Base-by-base conservation (phyloP, 495 filamentous ascomycete genomes). In the Podospora comata region DNA sequence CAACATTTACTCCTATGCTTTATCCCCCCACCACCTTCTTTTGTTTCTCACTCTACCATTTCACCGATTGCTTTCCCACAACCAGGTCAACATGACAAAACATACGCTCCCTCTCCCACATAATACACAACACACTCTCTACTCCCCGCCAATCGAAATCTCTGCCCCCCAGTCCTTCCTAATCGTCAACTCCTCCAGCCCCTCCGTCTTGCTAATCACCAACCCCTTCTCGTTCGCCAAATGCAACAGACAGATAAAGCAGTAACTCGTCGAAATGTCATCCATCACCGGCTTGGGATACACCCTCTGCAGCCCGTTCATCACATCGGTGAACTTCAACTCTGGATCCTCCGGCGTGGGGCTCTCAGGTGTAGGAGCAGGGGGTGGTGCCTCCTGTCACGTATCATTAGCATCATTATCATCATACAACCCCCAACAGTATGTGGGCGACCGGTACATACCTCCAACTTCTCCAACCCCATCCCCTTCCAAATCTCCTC, bases 201-300 rank as follows among this genome's bases (percentile, higher is more conserved):
- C 83, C 19, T 82, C 79, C 44, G 84, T 84, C 74, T 87, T 87
- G 70, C 85, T 81, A 62, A 89, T 87, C 15, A 90, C 83, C 64
- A 99, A 84, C 5, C 96, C 96, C 80, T 97, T 96, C 78, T 99
- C 96, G 79, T 99, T 99, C 62, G 96, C 96, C 72, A 99, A 72
- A 80, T 99, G 96, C 62, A 99, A 83, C 64, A 98, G 77, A 73
- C 93, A 97, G 74, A 99, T 99, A 80, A 99, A 99, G 74, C 96
- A 97, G 76, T 89, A 99, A 62, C 89, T 93, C 1, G 96, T 99
- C 53, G 93, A 97, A 75, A 99, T 99, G 79, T 99, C 96, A 53
- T 88, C 88, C 85, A 99, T 90, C 30, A 85, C 85, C 67, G 90
- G 85, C 73, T 90, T 87, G 16, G 92, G 89, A 74, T 99, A 99